These are phyloP conservation scores for Alternaria viburni DNA, from an alignment of 2,329 filamentous ascomycete species.

Conservation along the genomic window DNA sequence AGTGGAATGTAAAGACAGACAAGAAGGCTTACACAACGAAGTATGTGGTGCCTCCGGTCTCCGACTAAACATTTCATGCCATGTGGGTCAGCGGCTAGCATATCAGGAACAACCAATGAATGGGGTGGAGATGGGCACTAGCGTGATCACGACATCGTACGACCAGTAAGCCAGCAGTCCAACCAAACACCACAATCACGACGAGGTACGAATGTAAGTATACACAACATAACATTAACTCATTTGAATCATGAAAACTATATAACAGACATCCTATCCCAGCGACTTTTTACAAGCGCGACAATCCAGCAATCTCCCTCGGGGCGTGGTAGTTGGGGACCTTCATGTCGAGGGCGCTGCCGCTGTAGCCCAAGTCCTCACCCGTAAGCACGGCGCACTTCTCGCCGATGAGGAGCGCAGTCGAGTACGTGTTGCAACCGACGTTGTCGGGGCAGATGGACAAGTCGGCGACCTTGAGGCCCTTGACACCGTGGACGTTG, in stretches of 20 bases:
- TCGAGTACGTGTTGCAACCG: constrained; percentile 66
- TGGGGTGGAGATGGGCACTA: neutral
- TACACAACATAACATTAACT: neutral
- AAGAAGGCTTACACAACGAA: neutral
- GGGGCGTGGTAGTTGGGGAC: constrained; percentile 60
- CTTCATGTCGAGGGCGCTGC: constrained; percentile 77
- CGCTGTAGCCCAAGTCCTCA: constrained; percentile 77
- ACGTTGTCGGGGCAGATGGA: constrained; percentile 81
- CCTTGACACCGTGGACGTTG: constrained; percentile 78
- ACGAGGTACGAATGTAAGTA: neutral
- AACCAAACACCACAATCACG: neutral
- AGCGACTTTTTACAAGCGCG: constrained; percentile 46
- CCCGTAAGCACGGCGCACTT: constrained; percentile 73
- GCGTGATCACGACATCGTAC: constrained; percentile 2
- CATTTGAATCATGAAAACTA: neutral
- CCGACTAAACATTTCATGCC: neutral
- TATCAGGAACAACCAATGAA: neutral
- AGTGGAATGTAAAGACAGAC: neutral
- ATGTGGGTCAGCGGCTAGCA: neutral
- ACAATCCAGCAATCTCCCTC: constrained; percentile 51
- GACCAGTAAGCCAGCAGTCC: neutral
- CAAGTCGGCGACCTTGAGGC: constrained; percentile 77
- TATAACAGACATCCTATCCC: neutral
- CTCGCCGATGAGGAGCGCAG: constrained; percentile 76
- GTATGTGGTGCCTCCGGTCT: neutral